A percentile compares a stretch with the other conserved stretches of the same genome.
Conservation (phyloP, 2,329 filamentous ascomycete species). For the Thelonectria olida region DNA sequence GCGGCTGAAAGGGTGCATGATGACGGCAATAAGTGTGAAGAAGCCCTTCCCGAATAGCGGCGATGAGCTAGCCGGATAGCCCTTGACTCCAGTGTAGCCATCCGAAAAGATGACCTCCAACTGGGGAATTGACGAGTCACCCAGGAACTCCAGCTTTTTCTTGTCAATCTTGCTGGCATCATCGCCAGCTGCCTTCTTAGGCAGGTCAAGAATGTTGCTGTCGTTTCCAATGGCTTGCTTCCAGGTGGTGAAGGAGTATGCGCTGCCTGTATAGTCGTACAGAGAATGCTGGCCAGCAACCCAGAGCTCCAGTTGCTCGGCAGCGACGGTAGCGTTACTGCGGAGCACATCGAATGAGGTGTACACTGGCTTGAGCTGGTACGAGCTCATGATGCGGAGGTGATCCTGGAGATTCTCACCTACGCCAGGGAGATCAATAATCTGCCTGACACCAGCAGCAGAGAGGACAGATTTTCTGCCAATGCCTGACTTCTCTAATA, state of each 20-base stretch:
- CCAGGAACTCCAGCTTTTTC: slow-evolving; percentile 52
- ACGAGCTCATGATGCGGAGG: slow-evolving; percentile 44
- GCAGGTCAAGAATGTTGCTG: slow-evolving; percentile 18
- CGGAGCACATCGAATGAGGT: slow-evolving; percentile 30
- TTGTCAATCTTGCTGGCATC: slow-evolving; percentile 44
- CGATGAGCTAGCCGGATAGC: slow-evolving; percentile 39
- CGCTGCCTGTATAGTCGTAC: slow-evolving; percentile 35
- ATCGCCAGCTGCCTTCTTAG: slow-evolving; percentile 37
- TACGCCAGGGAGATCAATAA: slow-evolving; percentile 17
- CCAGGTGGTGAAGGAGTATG: slow-evolving; percentile 31
- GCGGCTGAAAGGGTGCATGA: slow-evolving; percentile 66
- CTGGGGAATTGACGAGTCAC: slow-evolving; percentile 37
- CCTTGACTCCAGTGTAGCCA: slow-evolving; percentile 42
- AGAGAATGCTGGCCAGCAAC: slow-evolving; percentile 26
- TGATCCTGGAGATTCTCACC: slow-evolving; percentile 43
- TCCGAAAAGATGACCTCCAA: slow-evolving; percentile 43
- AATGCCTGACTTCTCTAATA: slow-evolving; percentile 23
- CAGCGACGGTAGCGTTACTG: slow-evolving; percentile 28
- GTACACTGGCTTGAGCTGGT: slow-evolving; percentile 39
- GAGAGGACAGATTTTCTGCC: slow-evolving; percentile 15
- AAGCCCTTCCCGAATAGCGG: slow-evolving; percentile 40
- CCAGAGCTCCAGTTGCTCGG: slow-evolving; percentile 31
- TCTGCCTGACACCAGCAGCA: slow-evolving; percentile 11
- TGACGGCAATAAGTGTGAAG: slow-evolving; percentile 62
- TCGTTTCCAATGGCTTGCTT: slow-evolving; percentile 31